Evolutionary conservation across 2,329 filamentous ascomycete genomes (phyloP).

Genomic region (Chrysoporthe austroafricana): DNA sequence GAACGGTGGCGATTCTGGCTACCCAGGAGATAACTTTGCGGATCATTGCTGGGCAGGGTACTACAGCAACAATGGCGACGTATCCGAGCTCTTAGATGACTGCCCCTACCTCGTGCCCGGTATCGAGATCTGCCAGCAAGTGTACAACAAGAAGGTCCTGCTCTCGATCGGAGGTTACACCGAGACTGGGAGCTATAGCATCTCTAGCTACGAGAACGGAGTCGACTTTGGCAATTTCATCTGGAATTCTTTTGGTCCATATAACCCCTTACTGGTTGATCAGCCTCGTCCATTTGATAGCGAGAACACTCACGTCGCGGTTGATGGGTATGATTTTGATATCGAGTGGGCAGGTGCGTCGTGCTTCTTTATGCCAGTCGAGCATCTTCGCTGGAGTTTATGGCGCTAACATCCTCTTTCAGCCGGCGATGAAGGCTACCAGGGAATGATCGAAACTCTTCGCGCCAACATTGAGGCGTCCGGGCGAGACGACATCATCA

Average conservation of each 20-base stretch:
- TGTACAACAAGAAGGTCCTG: conserved; percentile 62
- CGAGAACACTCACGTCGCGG: conserved; percentile 39
- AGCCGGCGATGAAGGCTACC: conserved; percentile 35
- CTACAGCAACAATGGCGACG: conserved; percentile 35
- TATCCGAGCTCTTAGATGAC: conserved; percentile 38
- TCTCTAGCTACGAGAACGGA: conserved; percentile 38
- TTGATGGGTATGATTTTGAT: conserved; percentile 59
- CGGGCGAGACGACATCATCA: conserved; percentile 30
- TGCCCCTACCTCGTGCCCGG: conserved; percentile 42
- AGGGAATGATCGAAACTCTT: conserved; percentile 36
- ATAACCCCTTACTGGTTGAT: conserved; percentile 32
- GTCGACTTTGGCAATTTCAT: conserved; percentile 43
- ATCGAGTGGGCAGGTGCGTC: conserved; percentile 43
- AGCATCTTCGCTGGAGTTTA: neutral
- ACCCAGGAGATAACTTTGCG: conserved; percentile 45
- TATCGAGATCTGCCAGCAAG: conserved; percentile 54
- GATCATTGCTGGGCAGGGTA: conserved; percentile 40
- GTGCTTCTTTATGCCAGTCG: neutral
- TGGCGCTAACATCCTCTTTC: conserved; percentile 14
- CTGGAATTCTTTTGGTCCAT: conserved; percentile 44
- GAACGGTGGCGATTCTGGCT: conserved; percentile 38
- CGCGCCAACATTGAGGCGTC: conserved; percentile 26
- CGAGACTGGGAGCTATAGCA: conserved; percentile 37
- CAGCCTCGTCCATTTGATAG: conserved; percentile 49
- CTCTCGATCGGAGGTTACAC: conserved; percentile 64